Evolutionary conservation across 108 stramenopile genomes (phyloP), one percentile per base, ranked within the genome.

Genomic region (Conticribra weissflogii): DNA sequence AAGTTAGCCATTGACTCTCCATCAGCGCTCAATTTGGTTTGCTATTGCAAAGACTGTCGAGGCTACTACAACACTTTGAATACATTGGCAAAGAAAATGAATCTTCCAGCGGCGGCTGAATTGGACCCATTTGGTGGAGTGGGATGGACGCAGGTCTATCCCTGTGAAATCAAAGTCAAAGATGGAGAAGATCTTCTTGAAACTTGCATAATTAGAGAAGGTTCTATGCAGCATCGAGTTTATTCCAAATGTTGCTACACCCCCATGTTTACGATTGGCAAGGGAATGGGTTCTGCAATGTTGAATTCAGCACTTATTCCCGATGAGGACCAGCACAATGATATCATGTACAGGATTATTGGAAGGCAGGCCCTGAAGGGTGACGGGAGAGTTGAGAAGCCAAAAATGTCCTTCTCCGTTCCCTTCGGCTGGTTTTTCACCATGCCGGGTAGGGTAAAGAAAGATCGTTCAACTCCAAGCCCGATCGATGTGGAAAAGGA

Each of bases 11-110:
- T 83, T 24, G 56, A 74, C 21, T 58, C 78, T 22, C 66, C 71
- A 24, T 77, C 82, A 29, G 76, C 69, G 3, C 24, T 83, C 30
- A 60, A 78, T 59, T 45, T 83, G n/a, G 82, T 83, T 15, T 83
- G 82, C 63, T 77, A 83, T 56, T 75, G 82, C 30, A 59, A 59
- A 34, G 82, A 83, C 32, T 83, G 78, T 60, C 62, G 78, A 46
- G 82, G 78, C 32, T 83, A 83, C 47, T 79, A 71, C 56, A 68
- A 79, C 17, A 64, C 78, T 14, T 41, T 83, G n/a, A 71, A 82
- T 55, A 33, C 59, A 1, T 47, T 66, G 8, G 81, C 81, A 28
- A 15, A 23, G 8, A 57, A 49, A 32, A 31, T 45, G 1, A 31
- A 47, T 17, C 22, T 44, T 24, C 52, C 49, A 44, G 51, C 24